Conservation (phyloP, 176 grass and related monocot genomes). For the Urochloa ruziziensis region DNA sequence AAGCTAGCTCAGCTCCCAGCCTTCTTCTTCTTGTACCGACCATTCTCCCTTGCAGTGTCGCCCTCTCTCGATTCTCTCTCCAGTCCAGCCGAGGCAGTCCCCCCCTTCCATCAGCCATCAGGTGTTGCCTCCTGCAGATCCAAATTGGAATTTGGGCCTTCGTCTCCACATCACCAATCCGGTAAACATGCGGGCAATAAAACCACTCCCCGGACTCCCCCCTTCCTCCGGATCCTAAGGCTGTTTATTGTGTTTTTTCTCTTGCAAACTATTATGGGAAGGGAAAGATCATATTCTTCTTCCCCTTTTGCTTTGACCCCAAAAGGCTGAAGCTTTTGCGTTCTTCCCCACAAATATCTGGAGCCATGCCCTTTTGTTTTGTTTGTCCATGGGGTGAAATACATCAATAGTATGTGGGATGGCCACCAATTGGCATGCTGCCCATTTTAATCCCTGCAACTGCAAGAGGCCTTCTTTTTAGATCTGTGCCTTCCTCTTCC, state of each 20-base stretch:
- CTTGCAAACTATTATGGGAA: conserved; percentile 8
- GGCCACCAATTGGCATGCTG: conserved; percentile 30
- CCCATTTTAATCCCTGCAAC: conserved; percentile 27
- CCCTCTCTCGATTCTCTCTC: conserved; percentile 28
- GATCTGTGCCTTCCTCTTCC: conserved; percentile 44
- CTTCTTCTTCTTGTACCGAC: neutral
- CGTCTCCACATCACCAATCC: conserved; percentile 24
- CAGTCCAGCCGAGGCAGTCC: neutral
- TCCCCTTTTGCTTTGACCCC: neutral
- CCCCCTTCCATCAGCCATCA: conserved; percentile 15
- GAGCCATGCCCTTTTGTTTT: conserved; percentile 15
- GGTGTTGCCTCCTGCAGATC: conserved; percentile 36
- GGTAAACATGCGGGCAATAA: conserved; percentile 18
- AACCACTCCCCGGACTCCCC: neutral
- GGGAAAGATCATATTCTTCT: conserved; percentile 6
- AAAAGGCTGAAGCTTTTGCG: conserved; percentile 20
- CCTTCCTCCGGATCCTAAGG: neutral
- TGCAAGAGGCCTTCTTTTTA: conserved; percentile 28
- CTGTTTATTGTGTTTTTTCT: neutral
- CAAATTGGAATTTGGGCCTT: conserved; percentile 35
- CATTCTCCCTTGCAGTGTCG: conserved; percentile 1
- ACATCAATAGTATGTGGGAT: conserved; percentile 4
- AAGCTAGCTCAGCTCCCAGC: neutral
- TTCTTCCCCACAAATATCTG: conserved; percentile 37
- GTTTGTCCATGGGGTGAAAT: neutral